phyloP scores from a whole-genome alignment of 345 rosid species.

The Eucalyptus lansdowneana region DNA sequence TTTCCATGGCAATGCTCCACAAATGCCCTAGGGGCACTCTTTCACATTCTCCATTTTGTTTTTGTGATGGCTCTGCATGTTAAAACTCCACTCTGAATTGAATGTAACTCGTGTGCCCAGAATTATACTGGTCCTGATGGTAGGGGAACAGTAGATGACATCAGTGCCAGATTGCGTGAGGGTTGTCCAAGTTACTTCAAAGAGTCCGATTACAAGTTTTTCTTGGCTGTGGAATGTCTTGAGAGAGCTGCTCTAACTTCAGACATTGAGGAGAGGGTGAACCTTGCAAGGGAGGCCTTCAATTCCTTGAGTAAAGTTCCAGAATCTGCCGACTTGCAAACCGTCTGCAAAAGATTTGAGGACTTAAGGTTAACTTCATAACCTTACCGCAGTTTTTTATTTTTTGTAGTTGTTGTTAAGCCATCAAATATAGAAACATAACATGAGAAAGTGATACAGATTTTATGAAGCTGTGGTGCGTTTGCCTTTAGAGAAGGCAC shows the following conservation, averaged over 20 bases:
- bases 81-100: not conserved
- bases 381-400: not conserved
- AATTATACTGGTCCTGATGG: constrained; percentile 96
- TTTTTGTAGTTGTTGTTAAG: not conserved
- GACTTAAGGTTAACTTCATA: constrained; percentile 59
- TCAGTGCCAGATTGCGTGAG: constrained; percentile 68
- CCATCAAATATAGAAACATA: not conserved
- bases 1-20: not conserved
- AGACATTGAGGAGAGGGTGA: constrained; percentile 64
- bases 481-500: constrained; percentile 90
- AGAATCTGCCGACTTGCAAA: constrained; percentile 83
- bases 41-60: not conserved
- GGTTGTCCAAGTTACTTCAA: constrained; percentile 97
- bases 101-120: constrained; percentile 19
- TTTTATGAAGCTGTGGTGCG: constrained; percentile 97
- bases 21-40: not conserved
- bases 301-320: constrained; percentile 79
- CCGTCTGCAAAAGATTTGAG: constrained; percentile 96
- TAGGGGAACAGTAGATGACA: constrained; percentile 95
- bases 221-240: constrained; percentile 94
- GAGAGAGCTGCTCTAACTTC: constrained; percentile 70
- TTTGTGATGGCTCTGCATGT: not conserved
- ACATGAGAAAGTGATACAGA: constrained; percentile 28
- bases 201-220: constrained; percentile 94
- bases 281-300: constrained; percentile 87